phyloP scores from a whole-genome alignment of 805 yeast genomes.

The Metschnikowia aberdeeniae region DNA sequence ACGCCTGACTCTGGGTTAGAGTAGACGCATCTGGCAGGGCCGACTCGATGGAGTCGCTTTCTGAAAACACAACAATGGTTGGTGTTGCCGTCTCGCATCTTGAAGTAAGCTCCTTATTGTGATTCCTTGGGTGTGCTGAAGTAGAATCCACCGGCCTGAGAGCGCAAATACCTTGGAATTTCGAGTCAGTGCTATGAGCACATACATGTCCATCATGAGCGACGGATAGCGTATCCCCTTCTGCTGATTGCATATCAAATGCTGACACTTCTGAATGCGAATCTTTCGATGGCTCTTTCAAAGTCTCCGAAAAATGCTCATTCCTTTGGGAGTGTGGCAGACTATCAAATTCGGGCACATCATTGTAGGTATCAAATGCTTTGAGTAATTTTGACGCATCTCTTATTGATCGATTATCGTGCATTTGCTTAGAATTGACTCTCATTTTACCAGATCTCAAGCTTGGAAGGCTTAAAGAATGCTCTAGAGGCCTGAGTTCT shows the following conservation, averaged over 20 bases:
- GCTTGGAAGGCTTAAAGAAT: constrained; percentile 22
- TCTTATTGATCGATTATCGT: neutral
- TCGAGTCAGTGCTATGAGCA: too few species aligned
- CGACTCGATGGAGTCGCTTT: neutral
- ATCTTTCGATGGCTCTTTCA: neutral
- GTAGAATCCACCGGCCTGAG: too few species aligned
- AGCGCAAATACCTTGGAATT: too few species aligned
- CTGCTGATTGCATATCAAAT: too few species aligned
- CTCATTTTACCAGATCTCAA: constrained; percentile 8
- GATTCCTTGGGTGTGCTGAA: too few species aligned
- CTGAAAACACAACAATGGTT: neutral
- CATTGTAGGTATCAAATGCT: neutral
- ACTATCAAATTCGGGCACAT: neutral
- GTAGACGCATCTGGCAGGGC: neutral
- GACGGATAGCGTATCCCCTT: too few species aligned
- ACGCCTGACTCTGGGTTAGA: neutral
- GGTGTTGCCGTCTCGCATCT: neutral
- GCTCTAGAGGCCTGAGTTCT: constrained; percentile 13
- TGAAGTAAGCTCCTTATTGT: too few species aligned
- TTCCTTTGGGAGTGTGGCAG: neutral
- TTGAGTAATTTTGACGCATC: neutral
- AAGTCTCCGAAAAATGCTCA: neutral
- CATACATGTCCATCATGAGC: too few species aligned
- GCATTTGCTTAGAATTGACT: neutral
- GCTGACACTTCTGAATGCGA: neutral